Conservation (phyloP, 768 basidiomycete genomes). For the Leccinum subgranulosum region DNA sequence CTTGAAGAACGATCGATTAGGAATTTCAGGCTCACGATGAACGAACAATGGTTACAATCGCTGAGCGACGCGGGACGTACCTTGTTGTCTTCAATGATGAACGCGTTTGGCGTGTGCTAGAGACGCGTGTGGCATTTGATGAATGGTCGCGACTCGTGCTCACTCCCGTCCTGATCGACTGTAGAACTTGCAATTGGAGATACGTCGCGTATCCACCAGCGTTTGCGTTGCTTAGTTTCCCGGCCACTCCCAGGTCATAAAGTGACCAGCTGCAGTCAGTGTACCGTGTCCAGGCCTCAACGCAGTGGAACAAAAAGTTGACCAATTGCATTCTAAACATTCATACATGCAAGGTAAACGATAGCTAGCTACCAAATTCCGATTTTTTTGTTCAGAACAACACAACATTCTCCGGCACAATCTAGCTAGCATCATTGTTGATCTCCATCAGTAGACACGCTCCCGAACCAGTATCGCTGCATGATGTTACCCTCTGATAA, state of each 20-base stretch:
- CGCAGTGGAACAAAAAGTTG: not conserved
- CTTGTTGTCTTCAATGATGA: conserved; percentile 52
- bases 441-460: conserved; percentile 18
- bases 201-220: not conserved
- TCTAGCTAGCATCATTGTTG: not conserved
- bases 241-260: not conserved
- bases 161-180: conserved; percentile 35
- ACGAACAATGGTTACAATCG: not conserved
- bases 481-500: conserved; percentile 80
- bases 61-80: conserved; percentile 24
- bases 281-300: not conserved
- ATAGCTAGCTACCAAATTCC: not conserved
- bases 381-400: not conserved
- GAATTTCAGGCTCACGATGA: not conserved
- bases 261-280: not conserved
- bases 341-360: conserved; percentile 8
- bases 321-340: conserved; percentile 56
- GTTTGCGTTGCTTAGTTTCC: not conserved
- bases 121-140: conserved; percentile 37
- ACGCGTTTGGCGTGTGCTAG: conserved; percentile 62
- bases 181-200: too few species aligned
- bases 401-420: not conserved
- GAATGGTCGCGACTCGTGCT: conserved; percentile 46
- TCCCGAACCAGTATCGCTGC: conserved; percentile 76
- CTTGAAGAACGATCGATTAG: conserved; percentile 50